phyloP scores from a whole-genome alignment of 441 rosid species.

The Euphorbia corollata region DNA sequence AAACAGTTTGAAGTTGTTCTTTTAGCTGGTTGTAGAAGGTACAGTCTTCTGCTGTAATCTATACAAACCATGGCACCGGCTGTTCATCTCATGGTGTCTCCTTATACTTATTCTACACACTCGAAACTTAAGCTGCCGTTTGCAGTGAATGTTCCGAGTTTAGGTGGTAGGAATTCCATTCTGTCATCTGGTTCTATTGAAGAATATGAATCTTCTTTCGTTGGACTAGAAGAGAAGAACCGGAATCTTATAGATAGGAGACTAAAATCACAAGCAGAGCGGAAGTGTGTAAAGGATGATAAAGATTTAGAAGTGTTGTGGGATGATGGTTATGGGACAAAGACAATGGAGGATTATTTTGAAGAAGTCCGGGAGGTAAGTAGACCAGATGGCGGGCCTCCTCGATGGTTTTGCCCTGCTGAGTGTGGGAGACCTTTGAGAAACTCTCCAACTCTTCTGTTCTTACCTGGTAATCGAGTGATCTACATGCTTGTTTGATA shows the following conservation, averaged over 20 bases:
- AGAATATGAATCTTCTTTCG: slow-evolving; percentile 36
- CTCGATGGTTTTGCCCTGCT: slow-evolving; percentile 51
- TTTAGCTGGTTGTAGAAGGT: not conserved
- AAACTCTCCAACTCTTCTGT: slow-evolving; percentile 68
- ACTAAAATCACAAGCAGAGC: slow-evolving; percentile 23
- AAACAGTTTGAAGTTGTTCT: slow-evolving; percentile 1
- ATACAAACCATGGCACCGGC: slow-evolving; percentile 31
- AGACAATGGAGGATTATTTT: slow-evolving; percentile 44
- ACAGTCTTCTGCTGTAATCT: slow-evolving; percentile 12
- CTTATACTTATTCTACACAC: slow-evolving; percentile 20
- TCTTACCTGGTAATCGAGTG: slow-evolving; percentile 55
- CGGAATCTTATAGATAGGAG: slow-evolving; percentile 30
- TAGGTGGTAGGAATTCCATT: slow-evolving; percentile 27
- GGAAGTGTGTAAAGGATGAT: slow-evolving; percentile 22
- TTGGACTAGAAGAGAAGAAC: slow-evolving; percentile 15
- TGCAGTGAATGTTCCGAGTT: slow-evolving; percentile 41
- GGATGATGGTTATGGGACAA: slow-evolving; percentile 61
- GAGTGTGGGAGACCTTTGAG: slow-evolving; percentile 41
- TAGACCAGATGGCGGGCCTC: slow-evolving; percentile 66
- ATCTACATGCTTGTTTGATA: not conserved
- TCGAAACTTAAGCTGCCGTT: slow-evolving; percentile 26
- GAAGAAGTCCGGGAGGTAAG: slow-evolving; percentile 45
- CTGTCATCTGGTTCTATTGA: slow-evolving; percentile 28
- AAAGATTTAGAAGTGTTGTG: slow-evolving; percentile 52
- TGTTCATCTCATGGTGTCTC: slow-evolving; percentile 23